Conservation (phyloP, 306 rosid species). For the Casuarina equisetifolia region DNA sequence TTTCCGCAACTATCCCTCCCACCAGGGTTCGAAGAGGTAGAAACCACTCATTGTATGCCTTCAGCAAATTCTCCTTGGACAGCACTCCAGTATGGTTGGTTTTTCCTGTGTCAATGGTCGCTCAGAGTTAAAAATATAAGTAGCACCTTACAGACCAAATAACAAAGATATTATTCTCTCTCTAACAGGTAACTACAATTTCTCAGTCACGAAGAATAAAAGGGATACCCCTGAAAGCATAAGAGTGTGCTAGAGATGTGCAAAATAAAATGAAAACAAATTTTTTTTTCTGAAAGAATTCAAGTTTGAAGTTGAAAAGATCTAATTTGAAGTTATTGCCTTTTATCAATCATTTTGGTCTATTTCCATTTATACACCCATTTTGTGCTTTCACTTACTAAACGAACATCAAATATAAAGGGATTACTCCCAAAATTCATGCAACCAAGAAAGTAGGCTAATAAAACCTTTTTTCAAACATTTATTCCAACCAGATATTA, state of each 20-base stretch:
- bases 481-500: not conserved
- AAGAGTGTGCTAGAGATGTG: not conserved
- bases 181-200: not conserved
- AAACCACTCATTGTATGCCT: slow-evolving; percentile 50
- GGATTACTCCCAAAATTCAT: not conserved
- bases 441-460: not conserved
- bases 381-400: not conserved
- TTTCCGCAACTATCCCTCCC: slow-evolving; percentile 36
- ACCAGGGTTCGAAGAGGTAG: slow-evolving; percentile 49
- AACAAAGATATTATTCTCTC: not conserved
- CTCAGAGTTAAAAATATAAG: slow-evolving; percentile 5
- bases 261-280: not conserved
- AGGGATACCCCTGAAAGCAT: no score
- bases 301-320: not conserved
- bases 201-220: not conserved
- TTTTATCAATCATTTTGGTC: not conserved
- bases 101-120: slow-evolving; percentile 51
- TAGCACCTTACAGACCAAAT: not conserved
- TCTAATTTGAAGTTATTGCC: not conserved
- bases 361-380: not conserved
- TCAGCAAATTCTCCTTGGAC: slow-evolving; percentile 37
- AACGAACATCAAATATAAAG: not conserved
- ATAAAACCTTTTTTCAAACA: not conserved
- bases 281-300: not conserved
- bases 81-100: slow-evolving; percentile 60